Evolutionary conservation across 768 basidiomycete genomes (phyloP), one percentile per base, ranked within the genome.

Genomic region (Trametes maxima): DNA sequence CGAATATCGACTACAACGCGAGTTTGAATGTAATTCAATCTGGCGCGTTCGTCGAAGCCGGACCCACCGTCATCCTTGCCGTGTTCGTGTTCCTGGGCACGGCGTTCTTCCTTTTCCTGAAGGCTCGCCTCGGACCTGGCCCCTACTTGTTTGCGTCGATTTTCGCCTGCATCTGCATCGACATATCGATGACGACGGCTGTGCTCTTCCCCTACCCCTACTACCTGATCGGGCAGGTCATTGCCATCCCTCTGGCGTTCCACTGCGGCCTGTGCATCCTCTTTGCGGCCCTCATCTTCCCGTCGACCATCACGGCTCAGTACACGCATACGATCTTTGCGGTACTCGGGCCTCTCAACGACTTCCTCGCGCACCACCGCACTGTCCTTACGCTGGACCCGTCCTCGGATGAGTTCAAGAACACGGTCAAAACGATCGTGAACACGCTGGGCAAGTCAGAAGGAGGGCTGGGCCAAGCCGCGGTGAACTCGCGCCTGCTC

Each of bases 71-170:
- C 42, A 86, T 92, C 44, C 59, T 85, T 1, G 84, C 76, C 2
- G 73, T 85, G 25, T 92, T 89, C 65, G 73, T 92, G 8, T 88
- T 87, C 68, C 24, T 86, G 3, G 88, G 87, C 4, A 82, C 78
- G 57, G 74, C 75, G 0, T 74, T 84, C 60, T 79, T 90, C 57
- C 67, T 88, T 19, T 90, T 81, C 68, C 66, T 89, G 53, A 86
- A 80, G 67, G 85, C 84, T 0, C 76, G 82, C 22, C 68, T 80
- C 63, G 85, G 87, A 2, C 87, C 87, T 0, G 85, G 88, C 0
- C 88, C 88, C 0, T 86, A 85, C 66, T 69, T 82, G 0, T 78
- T 85, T 56, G 80, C 86, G 0, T 75, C 72, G 21, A 70, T 89
- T 11, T 79, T 91, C 28, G 82, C 77, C 11, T 89, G 86, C 69